These are phyloP conservation scores for Tuber magnatum DNA, from an alignment of 495 filamentous ascomycete genomes.

Conservation along the genomic window DNA sequence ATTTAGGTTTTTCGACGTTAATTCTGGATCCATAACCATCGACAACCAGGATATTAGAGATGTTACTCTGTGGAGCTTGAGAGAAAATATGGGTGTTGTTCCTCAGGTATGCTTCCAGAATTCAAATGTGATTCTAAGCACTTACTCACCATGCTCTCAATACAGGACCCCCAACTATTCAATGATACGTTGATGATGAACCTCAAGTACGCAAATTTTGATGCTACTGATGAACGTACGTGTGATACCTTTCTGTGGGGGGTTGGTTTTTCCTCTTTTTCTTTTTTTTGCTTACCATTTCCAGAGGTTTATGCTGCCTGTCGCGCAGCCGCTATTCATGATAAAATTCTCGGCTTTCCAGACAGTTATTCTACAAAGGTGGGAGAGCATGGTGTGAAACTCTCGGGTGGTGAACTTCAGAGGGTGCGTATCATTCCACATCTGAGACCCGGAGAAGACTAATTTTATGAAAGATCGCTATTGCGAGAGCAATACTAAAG, in stretches of 20 bases:
- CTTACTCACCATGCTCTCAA: neutral
- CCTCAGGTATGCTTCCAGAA: conserved; percentile 46
- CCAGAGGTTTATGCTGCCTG: conserved; percentile 62
- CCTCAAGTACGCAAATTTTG: conserved; percentile 58
- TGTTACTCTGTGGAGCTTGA: conserved; percentile 59
- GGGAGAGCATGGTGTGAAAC: conserved; percentile 48
- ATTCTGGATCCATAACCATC: conserved; percentile 57
- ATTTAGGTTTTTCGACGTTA: conserved; percentile 63
- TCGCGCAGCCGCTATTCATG: conserved; percentile 60
- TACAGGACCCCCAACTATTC: conserved; percentile 58
- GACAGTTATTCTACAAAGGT: conserved; percentile 50
- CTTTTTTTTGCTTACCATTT: conserved; percentile 16
- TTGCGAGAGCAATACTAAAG: conserved; percentile 55
- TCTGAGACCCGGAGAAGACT: conserved; percentile 1
- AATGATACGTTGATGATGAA: conserved; percentile 70
- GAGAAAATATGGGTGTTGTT: conserved; percentile 63
- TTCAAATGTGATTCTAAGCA: neutral
- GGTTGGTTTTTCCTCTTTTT: neutral
- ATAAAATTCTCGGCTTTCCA: conserved; percentile 60
- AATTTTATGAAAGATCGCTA: conserved; percentile 46
- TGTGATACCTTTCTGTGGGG: neutral
- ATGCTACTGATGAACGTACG: conserved; percentile 50
- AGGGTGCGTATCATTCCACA: conserved; percentile 45
- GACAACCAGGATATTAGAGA: conserved; percentile 67
- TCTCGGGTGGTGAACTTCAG: conserved; percentile 70